Percentiles rank a stretch among this genome's conserved stretches.
Evolutionary conservation across 1,139 yeast genomes (phyloP).

Genomic region (Debaryomyces nepalensis): DNA sequence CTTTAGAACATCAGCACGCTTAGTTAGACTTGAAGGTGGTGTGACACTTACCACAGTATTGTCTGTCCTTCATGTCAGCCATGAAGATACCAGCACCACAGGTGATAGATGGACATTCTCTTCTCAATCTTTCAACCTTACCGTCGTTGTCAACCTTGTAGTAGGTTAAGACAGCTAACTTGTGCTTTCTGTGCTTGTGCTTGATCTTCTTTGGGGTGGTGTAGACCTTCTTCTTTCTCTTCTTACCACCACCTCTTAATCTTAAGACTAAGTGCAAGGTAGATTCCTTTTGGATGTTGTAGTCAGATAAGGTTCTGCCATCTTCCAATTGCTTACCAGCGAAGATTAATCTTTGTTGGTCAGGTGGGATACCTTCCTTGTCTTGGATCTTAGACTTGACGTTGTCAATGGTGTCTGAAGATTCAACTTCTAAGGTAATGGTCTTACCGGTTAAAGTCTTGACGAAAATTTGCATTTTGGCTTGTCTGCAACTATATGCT

Average conservation of each 20-base stretch:
- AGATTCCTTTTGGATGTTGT: slow-evolving; percentile 99
- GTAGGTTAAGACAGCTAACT: slow-evolving; percentile 99
- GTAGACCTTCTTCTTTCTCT: slow-evolving; percentile 99
- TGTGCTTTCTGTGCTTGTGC: slow-evolving; percentile 99
- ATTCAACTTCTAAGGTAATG: slow-evolving; percentile 98
- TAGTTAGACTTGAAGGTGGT: slow-evolving; percentile 76
- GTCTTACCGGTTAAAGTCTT: slow-evolving; percentile 99
- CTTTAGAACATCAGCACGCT: slow-evolving; percentile 15
- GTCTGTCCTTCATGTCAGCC: slow-evolving; percentile 99
- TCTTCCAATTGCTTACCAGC: slow-evolving; percentile 99
- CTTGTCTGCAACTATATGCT: slow-evolving; percentile 53
- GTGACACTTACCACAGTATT: slow-evolving; percentile 99
- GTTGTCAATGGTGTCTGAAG: slow-evolving; percentile 98
- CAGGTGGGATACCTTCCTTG: slow-evolving; percentile 99
- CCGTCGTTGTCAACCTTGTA: slow-evolving; percentile 99
- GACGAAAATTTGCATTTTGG: slow-evolving; percentile 97
- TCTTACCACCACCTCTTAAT: slow-evolving; percentile 99
- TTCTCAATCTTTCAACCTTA: slow-evolving; percentile 97
- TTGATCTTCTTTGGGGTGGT: slow-evolving; percentile 99
- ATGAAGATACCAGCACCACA: slow-evolving; percentile 99
- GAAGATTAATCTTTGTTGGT: slow-evolving; percentile 98
- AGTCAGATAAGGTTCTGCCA: slow-evolving; percentile 98
- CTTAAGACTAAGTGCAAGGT: slow-evolving; percentile 96
- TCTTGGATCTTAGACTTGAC: slow-evolving; percentile 99
- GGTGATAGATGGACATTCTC: slow-evolving; percentile 91